phyloP scores from a whole-genome alignment of 176 grass and related monocot species.

The Musa itinerans region DNA sequence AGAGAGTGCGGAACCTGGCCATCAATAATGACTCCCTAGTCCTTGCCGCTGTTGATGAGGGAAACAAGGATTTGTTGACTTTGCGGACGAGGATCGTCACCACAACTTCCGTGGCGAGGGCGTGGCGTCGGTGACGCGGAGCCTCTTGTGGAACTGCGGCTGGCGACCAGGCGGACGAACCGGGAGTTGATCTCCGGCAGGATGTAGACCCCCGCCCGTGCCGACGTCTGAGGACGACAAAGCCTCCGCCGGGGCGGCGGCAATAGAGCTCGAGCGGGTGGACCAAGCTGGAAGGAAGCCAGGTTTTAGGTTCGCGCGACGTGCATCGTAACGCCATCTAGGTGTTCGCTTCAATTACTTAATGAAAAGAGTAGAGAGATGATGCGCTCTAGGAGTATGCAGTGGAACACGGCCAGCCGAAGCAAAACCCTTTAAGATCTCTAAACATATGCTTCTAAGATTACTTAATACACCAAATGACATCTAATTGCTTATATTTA shows the following conservation, averaged over 20 bases:
- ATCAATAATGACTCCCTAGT: constrained; percentile 40
- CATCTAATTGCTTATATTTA: too few relatives aligned
- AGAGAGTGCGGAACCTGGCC: constrained; percentile 70
- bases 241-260: neutral
- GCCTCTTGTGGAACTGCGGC: constrained; percentile 59
- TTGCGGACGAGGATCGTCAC: constrained; percentile 83
- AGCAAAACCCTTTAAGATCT: too few relatives aligned
- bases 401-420: too few relatives aligned
- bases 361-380: neutral
- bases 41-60: constrained; percentile 42
- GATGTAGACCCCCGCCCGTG: constrained; percentile 44
- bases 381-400: neutral
- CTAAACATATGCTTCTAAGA: too few relatives aligned
- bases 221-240: neutral
- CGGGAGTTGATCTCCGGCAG: constrained; percentile 70
- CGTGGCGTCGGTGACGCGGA: constrained; percentile 71
- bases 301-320: neutral
- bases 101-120: constrained; percentile 63
- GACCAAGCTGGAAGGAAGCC: neutral
- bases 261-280: neutral
- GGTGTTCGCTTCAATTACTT: constrained; percentile 5
- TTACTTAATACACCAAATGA: too few relatives aligned
- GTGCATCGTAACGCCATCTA: neutral
- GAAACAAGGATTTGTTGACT: constrained; percentile 89
- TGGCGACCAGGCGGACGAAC: constrained; percentile 43